Evolutionary conservation across 805 yeast genomes (phyloP), one percentile per base, ranked within the genome.

Genomic region (Torulaspora delbrueckii): DNA sequence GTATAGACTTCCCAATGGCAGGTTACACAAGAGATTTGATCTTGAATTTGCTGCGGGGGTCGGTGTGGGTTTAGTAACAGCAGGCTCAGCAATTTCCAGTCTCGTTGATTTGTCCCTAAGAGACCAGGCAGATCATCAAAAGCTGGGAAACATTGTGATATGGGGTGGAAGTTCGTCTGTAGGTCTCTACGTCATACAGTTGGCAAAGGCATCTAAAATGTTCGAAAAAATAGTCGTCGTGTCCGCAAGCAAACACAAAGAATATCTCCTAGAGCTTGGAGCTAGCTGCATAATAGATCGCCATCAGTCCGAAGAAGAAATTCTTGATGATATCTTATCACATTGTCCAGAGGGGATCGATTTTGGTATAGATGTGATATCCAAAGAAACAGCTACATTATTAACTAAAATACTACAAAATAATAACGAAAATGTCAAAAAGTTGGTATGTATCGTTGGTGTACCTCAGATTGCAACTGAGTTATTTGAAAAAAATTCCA

Each of bases 121-220:
- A 19, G 31, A 47, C 26, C 42, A 45, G 9, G 35, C 40, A 1
- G 40, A 40, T 25, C 52, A 43, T n/a, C 31, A 47, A 38, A 49
- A 51, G 12, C 19, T 25, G 18, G 58, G 54, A 10, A 54, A 62
- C 27, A 42, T 70, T 9, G 45, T 71, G 5, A 61, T 74, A n/a
- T 74, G 77, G 77, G 78, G 78, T 30, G 78, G 75, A 3, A 67
- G 74, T 4, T 70, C 76, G 18, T 73, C 72, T 28, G 76, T 74
- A 34, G 78, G 77, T 0, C 56, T 72, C 5, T 73, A 70, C 48
- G 56, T 68, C 9, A 63, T 70, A 10, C 78, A 74, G 52, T 48
- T 73, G 30, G 74, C 76, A 1, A 71, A 60, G 42, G 52, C 68
- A 25, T 65, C 70, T 13, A 71, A 70, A 2, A 40, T 22, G 8